Base-by-base conservation (phyloP, 169 alveolate species). In the Plasmodium gallinaceum region DNA sequence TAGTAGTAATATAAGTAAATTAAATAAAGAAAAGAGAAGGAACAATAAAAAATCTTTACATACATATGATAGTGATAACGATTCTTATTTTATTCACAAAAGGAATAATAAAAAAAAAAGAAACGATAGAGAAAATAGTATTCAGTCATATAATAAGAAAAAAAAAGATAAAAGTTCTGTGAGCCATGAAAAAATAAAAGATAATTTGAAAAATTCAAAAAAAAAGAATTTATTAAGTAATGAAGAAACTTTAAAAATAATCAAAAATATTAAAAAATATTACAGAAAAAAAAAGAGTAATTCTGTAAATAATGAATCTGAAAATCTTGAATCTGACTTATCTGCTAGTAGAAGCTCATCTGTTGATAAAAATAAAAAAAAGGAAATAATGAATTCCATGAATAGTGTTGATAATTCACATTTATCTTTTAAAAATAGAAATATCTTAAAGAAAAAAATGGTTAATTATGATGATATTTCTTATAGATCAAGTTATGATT, bases 261-360 rank as follows among this genome's bases (percentile, higher is more conserved):
- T 83, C 39, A 83, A 69, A 61, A 52, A 66, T 32, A 62, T 83
- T 37, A 83, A 83, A 68, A 83, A 83, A 32, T 83, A 83, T 71
- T 83, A 83, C 24, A 83, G 72, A 4, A 54, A 83, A 68, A 83
- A 68, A 37, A 46, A 54, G 0, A 60, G 52, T 22, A 43, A 57
- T 14, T 2, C 37, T 6, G 26, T 39, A 37, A 16, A 73, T 9
- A 43, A 39, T 0, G 64, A 51, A 61, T 22, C 12, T 16, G 12
- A n/a, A 6, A 54, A 57, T 20, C 46, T 66, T 14, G 54, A 39
- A 71, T 12, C 3, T 18, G 16, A 22, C 24, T 18, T 18, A 43
- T 22, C 70, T 24, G 58, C 5, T 2, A n/a, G 18, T 68, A 16
- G 61, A 4, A 20, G 12, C 10, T 20, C 75, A 14, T 43, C 75